Evolutionary conservation across 331 rosid genomes (phyloP), one percentile per base, ranked within the genome.

Genomic region (Quercus tomentella): DNA sequence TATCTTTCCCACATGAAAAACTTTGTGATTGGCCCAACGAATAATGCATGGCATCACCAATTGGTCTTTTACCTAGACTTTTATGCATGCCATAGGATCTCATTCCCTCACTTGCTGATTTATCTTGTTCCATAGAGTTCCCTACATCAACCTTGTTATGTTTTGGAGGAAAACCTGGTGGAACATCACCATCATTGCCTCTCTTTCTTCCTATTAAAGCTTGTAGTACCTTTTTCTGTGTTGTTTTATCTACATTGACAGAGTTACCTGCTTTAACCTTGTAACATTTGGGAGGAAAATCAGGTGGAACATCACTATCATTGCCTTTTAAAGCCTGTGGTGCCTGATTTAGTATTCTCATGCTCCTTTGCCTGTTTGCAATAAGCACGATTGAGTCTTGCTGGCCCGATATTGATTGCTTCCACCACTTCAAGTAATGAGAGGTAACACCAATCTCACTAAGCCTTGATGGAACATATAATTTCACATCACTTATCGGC

Each of bases 381-480:
- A 41, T 41, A 41, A 8, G 49, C 49, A 41, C 66, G 15, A 8
- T 30, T 4, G 75, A 55, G 30, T 79, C 79, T 4, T 25, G 22
- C 17, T 49, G 72, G 18, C 7, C 21, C 33, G 56, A 11, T 20
- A 66, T 74, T 1, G 81, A 83, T 54, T 81, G 28, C 68, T 80
- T 74, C 87, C 89, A 85, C 92, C 93, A 88, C 66, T 37, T 33
- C 21, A 63, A 77, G 84, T 89, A 91, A 28, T 80, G 45, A 4
- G 72, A 33, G 55, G 86, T 78, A 72, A 88, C 85, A 70, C 79
- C 87, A 0, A 79, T 79, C 80, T 86, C 60, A 57, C 70, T 81
- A 28, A 72, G 76, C 65, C 77, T 69, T 7, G 89, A 71, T 18
- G 93, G 93, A 28, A 89, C 51, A 25, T 65, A 86, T 52, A 89